phyloP scores from a whole-genome alignment of 2,329 filamentous ascomycete species.

The Cladophialophora psammophila region DNA sequence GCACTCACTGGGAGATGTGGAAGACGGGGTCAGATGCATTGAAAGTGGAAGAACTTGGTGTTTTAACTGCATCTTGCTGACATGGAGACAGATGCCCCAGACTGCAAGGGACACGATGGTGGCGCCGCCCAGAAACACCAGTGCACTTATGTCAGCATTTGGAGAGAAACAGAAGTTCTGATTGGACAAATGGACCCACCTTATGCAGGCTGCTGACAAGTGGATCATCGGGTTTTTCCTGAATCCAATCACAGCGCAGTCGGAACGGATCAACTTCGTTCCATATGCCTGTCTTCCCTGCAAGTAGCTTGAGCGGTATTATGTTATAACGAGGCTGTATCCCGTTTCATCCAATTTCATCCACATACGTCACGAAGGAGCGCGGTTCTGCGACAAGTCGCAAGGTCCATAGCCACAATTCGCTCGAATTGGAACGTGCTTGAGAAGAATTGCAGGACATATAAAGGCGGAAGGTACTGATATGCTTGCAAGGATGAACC shows the following conservation, averaged over 20 bases:
- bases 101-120: neutral
- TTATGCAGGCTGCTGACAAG: constrained; percentile 15
- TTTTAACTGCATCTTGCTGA: constrained; percentile 14
- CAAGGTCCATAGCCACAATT: neutral
- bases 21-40: neutral
- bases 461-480: neutral
- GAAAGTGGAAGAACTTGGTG: neutral
- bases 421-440: neutral
- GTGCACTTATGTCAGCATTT: neutral
- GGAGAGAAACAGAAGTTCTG: neutral
- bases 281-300: neutral
- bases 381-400: neutral
- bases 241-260: neutral
- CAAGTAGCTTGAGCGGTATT: neutral
- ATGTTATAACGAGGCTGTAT: constrained; percentile 3
- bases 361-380: neutral
- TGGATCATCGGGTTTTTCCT: neutral
- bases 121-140: neutral
- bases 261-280: neutral
- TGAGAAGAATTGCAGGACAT: neutral
- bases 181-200: neutral
- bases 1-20: neutral
- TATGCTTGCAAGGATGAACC: neutral
- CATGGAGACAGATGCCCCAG: constrained; percentile 2
- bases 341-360: constrained; percentile 13